These are phyloP conservation scores for Phytophthora sp. DNA, from an alignment of 352 stramenopile genomes.

Conservation along the genomic window DNA sequence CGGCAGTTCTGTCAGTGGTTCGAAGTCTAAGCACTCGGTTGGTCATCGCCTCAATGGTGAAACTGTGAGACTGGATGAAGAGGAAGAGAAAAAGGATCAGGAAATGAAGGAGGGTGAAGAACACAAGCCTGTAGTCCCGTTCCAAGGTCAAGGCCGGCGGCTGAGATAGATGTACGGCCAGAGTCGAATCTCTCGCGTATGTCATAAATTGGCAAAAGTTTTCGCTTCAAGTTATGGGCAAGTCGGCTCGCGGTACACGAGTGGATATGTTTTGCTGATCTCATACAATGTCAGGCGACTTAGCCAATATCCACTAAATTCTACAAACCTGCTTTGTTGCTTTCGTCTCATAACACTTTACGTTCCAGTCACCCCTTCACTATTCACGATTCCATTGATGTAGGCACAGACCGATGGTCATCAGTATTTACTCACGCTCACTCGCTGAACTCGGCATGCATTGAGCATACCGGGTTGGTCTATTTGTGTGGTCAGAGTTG, in stretches of 20 bases:
- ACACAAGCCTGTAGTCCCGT: slow-evolving; percentile 47
- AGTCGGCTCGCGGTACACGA: slow-evolving; percentile 7
- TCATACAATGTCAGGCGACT: too few species aligned
- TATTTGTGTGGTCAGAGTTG: too few species aligned
- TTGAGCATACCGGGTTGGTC: too few species aligned
- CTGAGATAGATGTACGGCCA: slow-evolving; percentile 46
- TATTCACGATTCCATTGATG: too few species aligned
- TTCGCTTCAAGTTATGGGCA: slow-evolving; percentile 22
- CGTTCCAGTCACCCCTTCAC: too few species aligned
- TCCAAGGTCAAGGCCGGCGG: slow-evolving; percentile 70
- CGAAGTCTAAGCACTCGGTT: slow-evolving; percentile 19
- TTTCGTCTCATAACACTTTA: too few species aligned
- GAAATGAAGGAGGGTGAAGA: slow-evolving; percentile 36
- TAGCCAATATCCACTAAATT: too few species aligned
- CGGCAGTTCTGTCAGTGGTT: not conserved
- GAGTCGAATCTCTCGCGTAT: too few species aligned
- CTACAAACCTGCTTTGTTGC: too few species aligned
- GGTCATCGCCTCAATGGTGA: slow-evolving; percentile 41
- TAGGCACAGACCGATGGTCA: not conserved
- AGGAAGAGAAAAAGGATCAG: slow-evolving; percentile 53
- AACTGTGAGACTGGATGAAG: slow-evolving; percentile 24
- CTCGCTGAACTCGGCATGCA: too few species aligned
- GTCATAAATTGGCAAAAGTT: slow-evolving; percentile 9
- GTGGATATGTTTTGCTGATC: too few species aligned
- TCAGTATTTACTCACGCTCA: too few species aligned